Base-by-base conservation (phyloP, 306 rosid species). In the Lathyrus oleraceus region DNA sequence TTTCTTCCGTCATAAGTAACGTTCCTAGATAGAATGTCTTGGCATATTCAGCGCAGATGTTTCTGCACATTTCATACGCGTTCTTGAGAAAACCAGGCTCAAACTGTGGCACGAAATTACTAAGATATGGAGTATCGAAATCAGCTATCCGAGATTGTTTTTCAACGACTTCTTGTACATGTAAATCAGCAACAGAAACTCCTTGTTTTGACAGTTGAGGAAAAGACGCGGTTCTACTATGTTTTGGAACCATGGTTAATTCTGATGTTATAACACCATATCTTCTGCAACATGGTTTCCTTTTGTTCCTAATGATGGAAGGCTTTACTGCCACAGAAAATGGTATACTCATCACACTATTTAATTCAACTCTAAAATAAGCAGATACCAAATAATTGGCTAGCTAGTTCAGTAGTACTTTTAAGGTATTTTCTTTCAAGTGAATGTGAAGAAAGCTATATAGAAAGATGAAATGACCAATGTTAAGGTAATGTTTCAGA, bases 11-110 rank as follows among this genome's bases (percentile, higher is more conserved):
- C 96, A 88, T 88, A 42, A 88, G 86, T 74, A 88, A 75, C 57
- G 97, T 91, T 65, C 95, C 96, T 81, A 90, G 81, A 85, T 90
- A 88, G 85, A 93, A 93, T 71, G 91, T 83, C 81, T 93, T 86
- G 79, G 96, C 98, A 81, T 88, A 92, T 78, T 90, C 98, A 0
- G 85, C 85, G 39, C 98, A 92, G 16, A 92, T 81, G 14, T 79
- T 82, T 84, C 90, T 75, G 75, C 96, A 92, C 81, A 84, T 85
- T 70, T 89, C 87, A 63, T 87, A 87, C 8, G 92, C 84, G 68
- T 89, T 86, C 6, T 82, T 77, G 39, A 92, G 89, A 82, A 89
- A 89, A 39, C 36, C 28, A n/a, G 95, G 79, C 14, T 76, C 71
- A 3, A 87, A 87, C 61, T 13, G 59, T 10, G 74, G 53, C 65